Percentiles rank a stretch among this genome's conserved stretches.
Evolutionary conservation across 306 rosid genomes (phyloP).

Genomic region (Notholithocarpus densiflorus): DNA sequence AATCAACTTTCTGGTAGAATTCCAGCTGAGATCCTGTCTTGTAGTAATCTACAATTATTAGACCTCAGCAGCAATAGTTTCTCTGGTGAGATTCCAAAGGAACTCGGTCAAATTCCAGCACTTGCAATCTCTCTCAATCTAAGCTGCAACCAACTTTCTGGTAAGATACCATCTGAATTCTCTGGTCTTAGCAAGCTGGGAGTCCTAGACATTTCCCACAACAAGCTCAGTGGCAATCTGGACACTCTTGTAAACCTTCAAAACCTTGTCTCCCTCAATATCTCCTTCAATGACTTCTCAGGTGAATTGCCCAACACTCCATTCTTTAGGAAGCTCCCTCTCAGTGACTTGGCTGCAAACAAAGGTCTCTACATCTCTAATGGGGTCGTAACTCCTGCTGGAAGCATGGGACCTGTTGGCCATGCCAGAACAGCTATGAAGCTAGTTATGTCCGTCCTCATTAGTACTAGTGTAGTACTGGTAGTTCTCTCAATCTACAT

Average conservation of each 20-base stretch:
- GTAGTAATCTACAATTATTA: conserved; percentile 68
- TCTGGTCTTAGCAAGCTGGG: conserved; percentile 68
- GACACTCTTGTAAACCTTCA: conserved; percentile 46
- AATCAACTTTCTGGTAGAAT: conserved; percentile 67
- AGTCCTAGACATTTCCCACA: conserved; percentile 76
- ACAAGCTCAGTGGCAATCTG: conserved; percentile 65
- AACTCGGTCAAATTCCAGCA: conserved; percentile 63
- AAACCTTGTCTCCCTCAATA: conserved; percentile 70
- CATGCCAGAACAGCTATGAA: conserved; percentile 35
- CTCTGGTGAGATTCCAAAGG: conserved; percentile 74
- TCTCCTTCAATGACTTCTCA: conserved; percentile 74
- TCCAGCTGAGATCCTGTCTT: conserved; percentile 71
- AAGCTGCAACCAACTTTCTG: conserved; percentile 74
- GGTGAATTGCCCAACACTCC: conserved; percentile 71
- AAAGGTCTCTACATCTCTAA: conserved; percentile 57
- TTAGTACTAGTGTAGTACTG: conserved; percentile 44
- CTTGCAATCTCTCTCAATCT: conserved; percentile 87
- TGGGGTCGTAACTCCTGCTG: conserved; percentile 32
- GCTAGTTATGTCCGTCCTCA: conserved; percentile 48
- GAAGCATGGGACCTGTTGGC: conserved; percentile 20
- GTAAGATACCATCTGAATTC: conserved; percentile 66
- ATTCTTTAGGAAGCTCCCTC: conserved; percentile 67
- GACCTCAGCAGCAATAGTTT: conserved; percentile 77
- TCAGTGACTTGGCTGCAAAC: conserved; percentile 58
- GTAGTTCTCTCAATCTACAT: conserved; percentile 48